Evolutionary conservation across 176 grass and related monocot genomes (phyloP).

Genomic region (Oryza coarctata): DNA sequence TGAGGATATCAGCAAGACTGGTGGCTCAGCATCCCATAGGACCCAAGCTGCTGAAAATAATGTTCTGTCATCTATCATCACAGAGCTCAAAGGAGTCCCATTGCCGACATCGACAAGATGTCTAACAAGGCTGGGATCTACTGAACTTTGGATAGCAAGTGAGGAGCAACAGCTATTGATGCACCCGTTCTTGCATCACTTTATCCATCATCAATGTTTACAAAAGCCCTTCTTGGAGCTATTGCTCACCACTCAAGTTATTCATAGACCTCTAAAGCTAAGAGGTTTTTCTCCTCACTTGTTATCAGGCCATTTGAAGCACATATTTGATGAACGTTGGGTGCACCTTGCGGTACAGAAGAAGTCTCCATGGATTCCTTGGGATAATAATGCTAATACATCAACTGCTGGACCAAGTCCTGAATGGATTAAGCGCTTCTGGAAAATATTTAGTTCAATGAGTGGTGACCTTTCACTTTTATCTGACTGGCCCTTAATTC

Average conservation of each 20-base stretch:
- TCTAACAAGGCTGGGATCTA: constrained; percentile 70
- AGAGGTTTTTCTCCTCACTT: constrained; percentile 74
- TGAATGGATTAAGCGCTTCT: constrained; percentile 90
- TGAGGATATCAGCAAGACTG: constrained; percentile 82
- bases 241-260: constrained; percentile 69
- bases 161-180: constrained; percentile 88
- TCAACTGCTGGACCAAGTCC: constrained; percentile 54
- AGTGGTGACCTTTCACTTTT: constrained; percentile 78
- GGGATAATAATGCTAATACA: constrained; percentile 58
- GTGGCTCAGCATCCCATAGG: constrained; percentile 47
- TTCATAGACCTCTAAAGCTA: constrained; percentile 77
- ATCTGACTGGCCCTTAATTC: constrained; percentile 90
- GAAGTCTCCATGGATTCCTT: constrained; percentile 67
- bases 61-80: constrained; percentile 63
- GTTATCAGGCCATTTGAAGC: constrained; percentile 73
- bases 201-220: constrained; percentile 87
- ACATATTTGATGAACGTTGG: constrained; percentile 66
- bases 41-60: constrained; percentile 54
- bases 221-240: constrained; percentile 69
- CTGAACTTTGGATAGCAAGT: constrained; percentile 88
- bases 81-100: constrained; percentile 79
- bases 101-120: constrained; percentile 76
- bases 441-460: constrained; percentile 68
- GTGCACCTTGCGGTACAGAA: constrained; percentile 42
- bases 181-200: constrained; percentile 64